phyloP scores from a whole-genome alignment of 2,329 filamentous ascomycete genomes.

The Aspergillaceae sp. region DNA sequence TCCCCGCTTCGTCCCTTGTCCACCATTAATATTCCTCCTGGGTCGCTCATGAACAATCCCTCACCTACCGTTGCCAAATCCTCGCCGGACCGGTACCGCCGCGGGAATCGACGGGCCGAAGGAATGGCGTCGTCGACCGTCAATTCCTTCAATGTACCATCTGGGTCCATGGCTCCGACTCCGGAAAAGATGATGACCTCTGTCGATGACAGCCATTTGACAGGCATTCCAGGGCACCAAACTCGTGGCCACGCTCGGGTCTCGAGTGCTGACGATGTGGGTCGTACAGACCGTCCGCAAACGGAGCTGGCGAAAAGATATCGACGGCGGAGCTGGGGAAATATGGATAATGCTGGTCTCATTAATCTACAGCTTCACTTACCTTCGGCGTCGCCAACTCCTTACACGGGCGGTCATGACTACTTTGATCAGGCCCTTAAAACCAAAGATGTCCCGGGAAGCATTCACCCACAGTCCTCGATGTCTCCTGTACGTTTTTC shows the following conservation, averaged over 20 bases:
- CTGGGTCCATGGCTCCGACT: too few species aligned
- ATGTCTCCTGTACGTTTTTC: constrained; percentile 11
- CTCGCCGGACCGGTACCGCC: constrained; percentile 76
- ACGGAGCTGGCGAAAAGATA: constrained; percentile 66
- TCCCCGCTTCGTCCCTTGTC: constrained; percentile 34
- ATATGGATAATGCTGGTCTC: constrained; percentile 42
- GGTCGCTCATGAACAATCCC: constrained; percentile 39
- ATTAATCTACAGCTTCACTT: constrained; percentile 26
- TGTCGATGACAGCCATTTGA: constrained; percentile 9
- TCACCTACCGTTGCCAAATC: constrained; percentile 54
- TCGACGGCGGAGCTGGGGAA: constrained; percentile 74
- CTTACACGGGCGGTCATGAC: constrained; percentile 26
- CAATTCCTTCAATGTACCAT: not conserved
- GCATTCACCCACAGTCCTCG: constrained; percentile 46
- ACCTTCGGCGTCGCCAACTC: constrained; percentile 24
- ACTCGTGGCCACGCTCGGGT: constrained; percentile 44
- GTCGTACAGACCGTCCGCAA: constrained; percentile 44
- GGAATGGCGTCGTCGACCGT: constrained; percentile 20
- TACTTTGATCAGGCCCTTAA: constrained; percentile 27
- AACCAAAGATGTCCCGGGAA: constrained; percentile 55
- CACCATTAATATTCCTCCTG: constrained; percentile 43
- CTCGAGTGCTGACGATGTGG: constrained; percentile 62
- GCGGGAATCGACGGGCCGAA: constrained; percentile 52
- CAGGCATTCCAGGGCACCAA: constrained; percentile 29
- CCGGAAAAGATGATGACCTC: not conserved